Evolutionary conservation across 768 basidiomycete species (phyloP).

Genomic region (Tricholoma sp.): DNA sequence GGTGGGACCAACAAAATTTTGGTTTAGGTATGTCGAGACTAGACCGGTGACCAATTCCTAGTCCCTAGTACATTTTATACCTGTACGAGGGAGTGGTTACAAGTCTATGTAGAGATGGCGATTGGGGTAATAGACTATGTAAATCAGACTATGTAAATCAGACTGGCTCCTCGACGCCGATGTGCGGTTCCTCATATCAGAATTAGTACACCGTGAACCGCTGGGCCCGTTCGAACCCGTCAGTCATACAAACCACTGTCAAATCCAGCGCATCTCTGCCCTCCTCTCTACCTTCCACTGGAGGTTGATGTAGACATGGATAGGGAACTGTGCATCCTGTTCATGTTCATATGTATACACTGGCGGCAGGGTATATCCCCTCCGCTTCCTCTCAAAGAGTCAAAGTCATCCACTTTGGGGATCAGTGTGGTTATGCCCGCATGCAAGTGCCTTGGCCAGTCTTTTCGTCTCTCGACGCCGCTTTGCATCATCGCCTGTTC

Average conservation of each 20-base stretch:
- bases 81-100: too few relatives aligned
- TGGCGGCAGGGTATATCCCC: conserved; percentile 3
- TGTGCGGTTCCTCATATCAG: background rate
- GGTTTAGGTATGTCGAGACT: too few relatives aligned
- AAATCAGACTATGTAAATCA: background rate
- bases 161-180: background rate
- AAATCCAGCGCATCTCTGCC: background rate
- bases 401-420: conserved; percentile 39
- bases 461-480: conserved; percentile 31
- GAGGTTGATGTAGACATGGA: background rate
- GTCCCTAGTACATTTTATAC: too few relatives aligned
- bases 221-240: background rate
- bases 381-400: conserved; percentile 56
- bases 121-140: too few relatives aligned
- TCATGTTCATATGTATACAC: conserved; percentile 1
- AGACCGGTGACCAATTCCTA: too few relatives aligned
- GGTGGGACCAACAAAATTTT: too few relatives aligned
- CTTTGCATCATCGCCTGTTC: conserved; percentile 41
- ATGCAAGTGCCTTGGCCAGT: conserved; percentile 27
- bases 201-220: background rate
- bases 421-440: conserved; percentile 12
- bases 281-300: background rate
- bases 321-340: background rate
- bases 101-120: too few relatives aligned
- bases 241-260: background rate